These are phyloP conservation scores for Myrmaecium sp. DNA, from an alignment of 2,329 filamentous ascomycete species.

Conservation along the genomic window DNA sequence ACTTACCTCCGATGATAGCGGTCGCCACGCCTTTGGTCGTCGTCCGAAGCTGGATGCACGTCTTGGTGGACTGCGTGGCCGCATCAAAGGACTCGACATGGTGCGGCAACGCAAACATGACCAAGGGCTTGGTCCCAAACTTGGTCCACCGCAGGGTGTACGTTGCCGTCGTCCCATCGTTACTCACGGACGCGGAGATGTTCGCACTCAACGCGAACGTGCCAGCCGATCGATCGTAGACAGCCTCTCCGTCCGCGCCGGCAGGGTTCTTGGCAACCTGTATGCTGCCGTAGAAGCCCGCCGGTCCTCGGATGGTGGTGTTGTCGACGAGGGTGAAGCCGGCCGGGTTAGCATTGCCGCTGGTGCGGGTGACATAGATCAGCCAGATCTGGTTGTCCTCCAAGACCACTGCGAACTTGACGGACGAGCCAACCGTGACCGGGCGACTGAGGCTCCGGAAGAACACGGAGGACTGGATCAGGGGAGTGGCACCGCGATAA, in stretches of 20 bases:
- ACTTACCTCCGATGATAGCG: conserved; percentile 52
- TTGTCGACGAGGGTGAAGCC: conserved; percentile 52
- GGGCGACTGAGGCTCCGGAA: conserved; percentile 49
- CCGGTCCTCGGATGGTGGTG: conserved; percentile 44
- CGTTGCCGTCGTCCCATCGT: conserved; percentile 38
- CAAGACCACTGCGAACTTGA: conserved; percentile 59
- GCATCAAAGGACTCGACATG: conserved; percentile 60
- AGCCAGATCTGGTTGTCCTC: conserved; percentile 56
- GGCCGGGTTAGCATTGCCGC: conserved; percentile 37
- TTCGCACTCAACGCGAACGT: conserved; percentile 51
- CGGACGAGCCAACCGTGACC: conserved; percentile 43
- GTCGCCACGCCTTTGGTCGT: conserved; percentile 72
- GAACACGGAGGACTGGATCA: conserved; percentile 57
- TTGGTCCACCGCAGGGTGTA: conserved; percentile 66
- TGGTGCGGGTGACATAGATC: conserved; percentile 51
- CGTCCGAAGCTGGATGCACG: conserved; percentile 48
- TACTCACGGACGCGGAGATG: conserved; percentile 44
- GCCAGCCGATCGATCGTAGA: conserved; percentile 62
- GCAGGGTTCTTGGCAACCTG: conserved; percentile 67
- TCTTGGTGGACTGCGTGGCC: conserved; percentile 31
- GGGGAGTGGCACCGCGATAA: conserved; percentile 53
- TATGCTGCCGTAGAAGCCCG: conserved; percentile 57
- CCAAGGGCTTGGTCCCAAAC: conserved; percentile 46
- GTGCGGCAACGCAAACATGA: conserved; percentile 83
- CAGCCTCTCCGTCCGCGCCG: conserved; percentile 38